phyloP scores from a whole-genome alignment of 106 monocot genomes.

The Xerophyta viscosa region DNA sequence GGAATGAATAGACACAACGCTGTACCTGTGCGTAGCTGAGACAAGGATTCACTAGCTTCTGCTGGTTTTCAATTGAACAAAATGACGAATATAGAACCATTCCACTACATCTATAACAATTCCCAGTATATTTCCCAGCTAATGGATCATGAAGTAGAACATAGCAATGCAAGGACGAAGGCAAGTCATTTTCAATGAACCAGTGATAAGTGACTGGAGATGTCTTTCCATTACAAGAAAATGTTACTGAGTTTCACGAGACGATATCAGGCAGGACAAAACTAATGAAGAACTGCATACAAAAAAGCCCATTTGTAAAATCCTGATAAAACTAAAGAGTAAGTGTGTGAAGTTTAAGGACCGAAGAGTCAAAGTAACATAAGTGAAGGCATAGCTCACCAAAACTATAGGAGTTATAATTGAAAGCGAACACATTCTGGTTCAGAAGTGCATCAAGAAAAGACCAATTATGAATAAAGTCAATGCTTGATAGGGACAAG shows the following conservation, averaged over 20 bases:
- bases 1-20: too few species aligned
- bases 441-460: slow-evolving; percentile 84
- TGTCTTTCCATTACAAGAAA: slow-evolving; percentile 93
- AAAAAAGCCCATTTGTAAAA: too few species aligned
- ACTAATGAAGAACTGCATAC: slow-evolving; percentile 74
- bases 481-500: slow-evolving; percentile 91
- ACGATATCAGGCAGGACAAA: slow-evolving; percentile 85
- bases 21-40: slow-evolving; percentile 52
- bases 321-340: neutral
- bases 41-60: slow-evolving; percentile 51
- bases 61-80: slow-evolving; percentile 58
- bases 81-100: slow-evolving; percentile 85
- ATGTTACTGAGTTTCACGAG: slow-evolving; percentile 93
- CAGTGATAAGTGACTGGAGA: slow-evolving; percentile 92
- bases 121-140: slow-evolving; percentile 84
- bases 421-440: slow-evolving; percentile 78
- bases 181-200: slow-evolving; percentile 93
- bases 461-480: slow-evolving; percentile 75
- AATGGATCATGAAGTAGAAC: slow-evolving; percentile 83
- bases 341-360: neutral
- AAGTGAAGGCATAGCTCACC: slow-evolving; percentile 30
- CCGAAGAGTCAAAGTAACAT: neutral
- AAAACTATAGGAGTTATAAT: slow-evolving; percentile 80
- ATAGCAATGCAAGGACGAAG: slow-evolving; percentile 85
- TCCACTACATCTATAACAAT: slow-evolving; percentile 63